Percentiles rank a stretch among this genome's conserved stretches.
Evolutionary conservation across 164 flowering plant species (phyloP).

Genomic region (Liquidambar formosana): DNA sequence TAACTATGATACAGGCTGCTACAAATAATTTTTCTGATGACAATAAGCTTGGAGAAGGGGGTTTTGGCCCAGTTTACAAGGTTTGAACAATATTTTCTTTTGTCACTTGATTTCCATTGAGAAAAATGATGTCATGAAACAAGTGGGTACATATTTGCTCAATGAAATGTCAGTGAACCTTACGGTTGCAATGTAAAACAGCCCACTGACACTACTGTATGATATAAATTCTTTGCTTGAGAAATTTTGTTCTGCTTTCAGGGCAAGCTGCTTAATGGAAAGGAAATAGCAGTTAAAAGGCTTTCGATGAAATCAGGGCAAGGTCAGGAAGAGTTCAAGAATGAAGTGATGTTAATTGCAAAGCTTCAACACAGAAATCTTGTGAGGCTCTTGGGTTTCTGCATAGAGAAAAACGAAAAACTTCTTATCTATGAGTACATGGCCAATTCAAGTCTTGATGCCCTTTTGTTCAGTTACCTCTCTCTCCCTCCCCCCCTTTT

Average conservation of each 20-base stretch:
- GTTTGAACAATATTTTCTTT: conserved; percentile 15
- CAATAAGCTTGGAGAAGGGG: conserved; percentile 41
- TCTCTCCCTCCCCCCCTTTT: no score
- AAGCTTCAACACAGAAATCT: conserved; percentile 51
- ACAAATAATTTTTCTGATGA: conserved; percentile 27
- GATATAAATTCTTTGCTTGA: neutral
- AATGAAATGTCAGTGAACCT: neutral
- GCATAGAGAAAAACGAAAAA: conserved; percentile 38
- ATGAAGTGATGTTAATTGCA: conserved; percentile 35
- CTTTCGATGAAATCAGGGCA: conserved; percentile 33
- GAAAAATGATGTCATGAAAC: no score
- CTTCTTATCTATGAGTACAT: conserved; percentile 44
- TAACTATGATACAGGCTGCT: conserved; percentile 22
- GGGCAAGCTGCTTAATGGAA: conserved; percentile 35
- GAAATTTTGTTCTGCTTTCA: conserved; percentile 3
- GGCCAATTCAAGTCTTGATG: conserved; percentile 20
- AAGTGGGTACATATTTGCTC: conserved; percentile 6
- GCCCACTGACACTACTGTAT: neutral
- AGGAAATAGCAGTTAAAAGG: conserved; percentile 47
- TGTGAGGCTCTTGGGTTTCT: conserved; percentile 40
- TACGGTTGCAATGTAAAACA: neutral
- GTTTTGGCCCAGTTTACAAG: conserved; percentile 47
- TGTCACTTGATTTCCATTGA: neutral
- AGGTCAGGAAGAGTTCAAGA: conserved; percentile 40
- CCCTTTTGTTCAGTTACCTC: no score